A percentile compares a stretch with the other conserved stretches of the same genome.
phyloP scores from a whole-genome alignment of 306 rosid genomes.

The Rosa rugosa region DNA sequence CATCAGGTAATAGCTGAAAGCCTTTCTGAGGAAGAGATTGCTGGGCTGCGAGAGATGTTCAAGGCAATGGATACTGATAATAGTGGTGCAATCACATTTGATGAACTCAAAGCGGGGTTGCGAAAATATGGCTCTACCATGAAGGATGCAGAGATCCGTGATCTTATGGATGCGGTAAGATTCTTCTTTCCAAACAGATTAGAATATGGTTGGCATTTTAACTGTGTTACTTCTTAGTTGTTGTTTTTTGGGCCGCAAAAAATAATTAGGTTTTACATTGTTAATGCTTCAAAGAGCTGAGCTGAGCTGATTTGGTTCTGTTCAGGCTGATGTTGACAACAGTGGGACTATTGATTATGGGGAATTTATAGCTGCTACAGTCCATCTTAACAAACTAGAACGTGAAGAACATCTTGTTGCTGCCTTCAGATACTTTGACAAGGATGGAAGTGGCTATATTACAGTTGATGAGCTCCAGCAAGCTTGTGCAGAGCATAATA shows the following conservation, averaged over 20 bases:
- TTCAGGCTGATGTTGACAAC: slow-evolving; percentile 95
- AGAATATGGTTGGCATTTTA: not conserved
- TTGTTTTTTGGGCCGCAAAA: not conserved
- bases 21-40: slow-evolving; percentile 95
- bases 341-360: slow-evolving; percentile 97
- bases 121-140: slow-evolving; percentile 93
- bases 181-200: slow-evolving; percentile 21
- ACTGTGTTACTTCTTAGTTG: not conserved
- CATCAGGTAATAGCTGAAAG: slow-evolving; percentile 92
- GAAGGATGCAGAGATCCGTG: slow-evolving; percentile 89
- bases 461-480: slow-evolving; percentile 97
- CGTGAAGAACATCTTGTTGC: slow-evolving; percentile 96
- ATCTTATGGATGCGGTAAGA: slow-evolving; percentile 92
- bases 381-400: slow-evolving; percentile 94
- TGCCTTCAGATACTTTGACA: slow-evolving; percentile 88
- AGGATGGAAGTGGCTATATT: slow-evolving; percentile 92
- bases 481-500: slow-evolving; percentile 87
- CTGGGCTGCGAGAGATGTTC: slow-evolving; percentile 94
- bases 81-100: slow-evolving; percentile 95
- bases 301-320: slow-evolving; percentile 42
- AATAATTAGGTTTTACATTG: not conserved
- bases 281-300: slow-evolving; percentile 26
- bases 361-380: slow-evolving; percentile 93
- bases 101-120: slow-evolving; percentile 95
- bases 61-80: slow-evolving; percentile 91